Evolutionary conservation across 2,329 filamentous ascomycete species (phyloP).

Genomic region (Alternaria hordeiaustralica): DNA sequence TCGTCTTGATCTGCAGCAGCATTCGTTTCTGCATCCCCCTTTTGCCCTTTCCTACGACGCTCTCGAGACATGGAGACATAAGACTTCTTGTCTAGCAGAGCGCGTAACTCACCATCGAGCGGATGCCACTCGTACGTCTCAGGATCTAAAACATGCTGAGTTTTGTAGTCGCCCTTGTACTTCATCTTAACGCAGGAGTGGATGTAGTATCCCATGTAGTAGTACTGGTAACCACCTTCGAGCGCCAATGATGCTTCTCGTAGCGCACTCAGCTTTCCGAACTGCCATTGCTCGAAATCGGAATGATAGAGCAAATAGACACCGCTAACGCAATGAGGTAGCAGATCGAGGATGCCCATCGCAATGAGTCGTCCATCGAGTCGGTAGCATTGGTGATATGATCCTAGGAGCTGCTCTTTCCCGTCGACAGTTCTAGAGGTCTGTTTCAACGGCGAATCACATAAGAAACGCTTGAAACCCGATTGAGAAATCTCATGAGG

Average conservation of each 20-base stretch:
- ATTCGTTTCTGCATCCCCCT: not conserved
- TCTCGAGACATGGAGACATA: conserved; percentile 58
- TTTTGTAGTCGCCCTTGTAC: conserved; percentile 81
- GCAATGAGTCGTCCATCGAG: conserved; percentile 78
- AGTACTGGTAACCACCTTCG: conserved; percentile 74
- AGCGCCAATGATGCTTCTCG: conserved; percentile 73
- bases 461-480: conserved; percentile 76
- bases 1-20: conserved; percentile 12
- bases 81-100: conserved; percentile 61
- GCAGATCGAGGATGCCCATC: conserved; percentile 76
- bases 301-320: conserved; percentile 86
- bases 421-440: conserved; percentile 54
- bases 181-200: conserved; percentile 82
- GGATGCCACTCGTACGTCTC: conserved; percentile 68
- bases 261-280: conserved; percentile 78
- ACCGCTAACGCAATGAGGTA: conserved; percentile 78
- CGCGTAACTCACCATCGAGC: conserved; percentile 61
- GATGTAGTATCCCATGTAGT: conserved; percentile 87
- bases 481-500: conserved; percentile 63
- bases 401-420: conserved; percentile 68
- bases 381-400: conserved; percentile 82
- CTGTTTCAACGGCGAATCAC: conserved; percentile 68
- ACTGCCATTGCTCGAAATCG: conserved; percentile 71
- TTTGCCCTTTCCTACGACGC: conserved; percentile 28
- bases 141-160: conserved; percentile 76